These are phyloP conservation scores for Phialocephala sp. DNA, from an alignment of 2,329 filamentous ascomycete species.

Conservation along the genomic window DNA sequence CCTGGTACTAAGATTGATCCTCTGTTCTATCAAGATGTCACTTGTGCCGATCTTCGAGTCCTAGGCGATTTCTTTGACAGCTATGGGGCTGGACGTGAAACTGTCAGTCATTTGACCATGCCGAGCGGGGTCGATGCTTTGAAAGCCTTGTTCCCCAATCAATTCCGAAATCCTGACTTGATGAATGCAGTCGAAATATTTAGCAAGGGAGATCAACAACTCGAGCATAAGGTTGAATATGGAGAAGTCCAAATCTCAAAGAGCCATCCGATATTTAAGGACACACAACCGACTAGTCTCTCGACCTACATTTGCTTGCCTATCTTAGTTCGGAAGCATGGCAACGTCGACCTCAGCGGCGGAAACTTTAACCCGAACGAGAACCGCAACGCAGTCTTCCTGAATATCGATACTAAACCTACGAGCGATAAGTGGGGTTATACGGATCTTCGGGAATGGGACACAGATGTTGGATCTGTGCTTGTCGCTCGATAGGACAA, in stretches of 20 bases:
- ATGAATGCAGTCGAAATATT: background rate
- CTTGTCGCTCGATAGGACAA: constrained; percentile 21
- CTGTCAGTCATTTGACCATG: background rate
- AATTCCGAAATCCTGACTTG: background rate
- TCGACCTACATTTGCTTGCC: constrained; percentile 14
- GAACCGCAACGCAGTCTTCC: constrained; percentile 9
- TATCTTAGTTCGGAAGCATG: constrained; percentile 12
- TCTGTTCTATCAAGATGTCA: constrained; percentile 2
- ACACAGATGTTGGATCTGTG: constrained; percentile 11
- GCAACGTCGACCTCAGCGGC: background rate
- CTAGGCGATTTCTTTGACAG: background rate
- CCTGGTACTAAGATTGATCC: background rate
- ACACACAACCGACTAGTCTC: constrained; percentile 6
- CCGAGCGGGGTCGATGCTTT: background rate
- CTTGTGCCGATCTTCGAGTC: background rate
- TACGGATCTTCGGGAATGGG: background rate
- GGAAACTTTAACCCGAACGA: constrained; percentile 9
- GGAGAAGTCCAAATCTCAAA: background rate
- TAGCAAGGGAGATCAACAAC: background rate
- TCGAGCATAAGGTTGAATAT: background rate
- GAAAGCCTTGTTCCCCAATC: background rate
- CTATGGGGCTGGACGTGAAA: background rate
- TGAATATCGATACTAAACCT: constrained; percentile 10
- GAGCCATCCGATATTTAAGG: constrained; percentile 6
- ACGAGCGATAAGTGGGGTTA: background rate